Base-by-base conservation (phyloP, 2,329 filamentous ascomycete species). In the Microdochium trichocladiopsis region DNA sequence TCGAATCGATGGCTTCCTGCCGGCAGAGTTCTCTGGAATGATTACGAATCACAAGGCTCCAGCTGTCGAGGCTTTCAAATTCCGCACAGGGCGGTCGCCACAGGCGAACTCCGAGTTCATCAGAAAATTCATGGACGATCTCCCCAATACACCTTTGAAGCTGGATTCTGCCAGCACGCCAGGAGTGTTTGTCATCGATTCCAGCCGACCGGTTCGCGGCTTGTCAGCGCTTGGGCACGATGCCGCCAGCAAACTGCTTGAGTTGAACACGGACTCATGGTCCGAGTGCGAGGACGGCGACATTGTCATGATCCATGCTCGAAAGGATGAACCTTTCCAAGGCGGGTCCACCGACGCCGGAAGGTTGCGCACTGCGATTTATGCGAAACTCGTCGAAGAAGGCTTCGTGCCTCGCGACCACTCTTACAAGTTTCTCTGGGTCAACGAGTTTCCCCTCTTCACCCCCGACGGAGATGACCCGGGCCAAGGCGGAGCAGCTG, bases 371-470 rank as follows among this genome's bases (percentile, higher is more conserved):
- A 81, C 78, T 3, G 79, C 84, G 1, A 69, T 95, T 0, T 85
- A 91, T 72, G 81, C 83, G 53, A 73, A 78, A 9, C 87, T 89
- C 2, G 79, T 92, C 0, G 76, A 81, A n/a, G 69, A 79, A 24
- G 78, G 74, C 1, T 72, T 87, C 28, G 72, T 90, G 36, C 59
- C 69, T 3, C 68, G 62, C 1, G 70, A 74, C 31, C 57, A 54
- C 62, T 75, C 63, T 53, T 91, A 81, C 71, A 75, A 76, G 54
- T 93, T 92, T 68, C 78, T 87, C 52, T 99, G 94, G 94, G 80
- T 99, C 12, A 87, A 80, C 1, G 84, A 93, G 54, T 99, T 99
- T 65, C 94, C 94, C 12, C 83, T 99, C 61, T 99, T 99, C 72
- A 91, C 90, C 50, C 74, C 79, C 12, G 73, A 62, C 4, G 61